A percentile compares a stretch with the other conserved stretches of the same genome.
Conservation (phyloP, 805 yeast genomes). For the Candida argentea region DNA sequence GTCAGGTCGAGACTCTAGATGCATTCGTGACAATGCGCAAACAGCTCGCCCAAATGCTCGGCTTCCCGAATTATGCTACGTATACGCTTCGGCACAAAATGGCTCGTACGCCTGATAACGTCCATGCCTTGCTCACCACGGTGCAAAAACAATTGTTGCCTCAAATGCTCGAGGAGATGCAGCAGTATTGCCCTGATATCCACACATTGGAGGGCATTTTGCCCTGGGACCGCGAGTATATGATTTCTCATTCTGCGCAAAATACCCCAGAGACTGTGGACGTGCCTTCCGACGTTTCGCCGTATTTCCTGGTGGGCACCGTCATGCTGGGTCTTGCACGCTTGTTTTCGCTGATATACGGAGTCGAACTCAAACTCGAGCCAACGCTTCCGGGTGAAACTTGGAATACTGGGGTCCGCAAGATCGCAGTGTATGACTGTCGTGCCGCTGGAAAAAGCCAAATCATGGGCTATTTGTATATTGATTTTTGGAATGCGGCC, state of each 20-base stretch:
- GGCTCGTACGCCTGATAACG: constrained; percentile 77
- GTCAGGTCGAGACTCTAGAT: constrained; percentile 53
- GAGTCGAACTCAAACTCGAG: constrained; percentile 63
- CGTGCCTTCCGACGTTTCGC: constrained; percentile 31
- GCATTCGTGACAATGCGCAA: constrained; percentile 57
- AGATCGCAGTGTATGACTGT: constrained; percentile 58
- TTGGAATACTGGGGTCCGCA: constrained; percentile 79
- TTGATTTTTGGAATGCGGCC: constrained; percentile 74
- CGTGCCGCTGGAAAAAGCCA: constrained; percentile 36
- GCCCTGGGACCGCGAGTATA: constrained; percentile 90
- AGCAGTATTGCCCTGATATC: background rate
- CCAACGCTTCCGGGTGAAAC: constrained; percentile 62
- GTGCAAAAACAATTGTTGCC: constrained; percentile 34
- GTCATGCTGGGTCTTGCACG: constrained; percentile 76
- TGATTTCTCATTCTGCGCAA: constrained; percentile 6
- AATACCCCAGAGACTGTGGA: constrained; percentile 8
- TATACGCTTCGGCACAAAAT: constrained; percentile 84
- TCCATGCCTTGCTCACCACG: constrained; percentile 50
- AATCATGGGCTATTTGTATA: constrained; percentile 63
- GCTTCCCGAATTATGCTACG: constrained; percentile 58
- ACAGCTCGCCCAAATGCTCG: constrained; percentile 61
- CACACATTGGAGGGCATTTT: constrained; percentile 40
- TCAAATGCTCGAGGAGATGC: constrained; percentile 13
- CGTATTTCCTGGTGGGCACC: constrained; percentile 75
- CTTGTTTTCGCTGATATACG: constrained; percentile 63